Evolutionary conservation across 2,329 filamentous ascomycete genomes (phyloP), one percentile per base, ranked within the genome.

Genomic region (Neopestalotiopsis sp.): DNA sequence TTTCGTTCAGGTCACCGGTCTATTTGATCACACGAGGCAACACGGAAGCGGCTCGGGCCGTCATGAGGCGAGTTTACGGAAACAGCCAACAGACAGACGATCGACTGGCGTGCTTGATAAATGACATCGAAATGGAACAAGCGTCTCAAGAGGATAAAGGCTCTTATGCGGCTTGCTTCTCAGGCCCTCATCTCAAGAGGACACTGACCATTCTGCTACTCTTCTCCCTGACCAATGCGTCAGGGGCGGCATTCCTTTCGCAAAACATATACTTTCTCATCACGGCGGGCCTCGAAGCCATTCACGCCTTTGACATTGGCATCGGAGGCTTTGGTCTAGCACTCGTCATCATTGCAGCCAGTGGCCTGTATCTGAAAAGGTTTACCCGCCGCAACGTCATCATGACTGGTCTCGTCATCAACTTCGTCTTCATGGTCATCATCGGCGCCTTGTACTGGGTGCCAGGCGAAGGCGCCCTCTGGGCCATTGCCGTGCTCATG

Each of bases 231-330:
- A 30, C 32, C 28, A 38, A 38, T 14, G 28, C 24, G 4, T 32
- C 28, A 6, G 57, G 57, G 6, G 57, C 57, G 4, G 57, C 57
- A 14, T 60, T 60, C 32, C 24, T 60, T 1, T 30, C 57, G 4
- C 57, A 60, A n/a, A 60, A 60, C 28, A 60, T 60, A 6, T 60
- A 60, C 32, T 60, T 60, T 12, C 20, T 60, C 1, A 60, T 60
- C 10, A 60, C 32, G 28, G 28, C 57, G 4, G 57, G 57, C 17
- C 57, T 60, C 12, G 57, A 60, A 12, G 28, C 57, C 4, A 38
- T 60, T 3, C 28, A 60, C 10, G 32, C 28, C 28, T 60, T 60
- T 60, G 57, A 60, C 28, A 60, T 60, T 5, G 57, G 57, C 28
- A 38, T 60, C 1, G 57, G 57, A 2, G 57, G 57, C 2, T 60